phyloP scores from a whole-genome alignment of 2,329 filamentous ascomycete genomes.

The Ascochyta pisi region DNA sequence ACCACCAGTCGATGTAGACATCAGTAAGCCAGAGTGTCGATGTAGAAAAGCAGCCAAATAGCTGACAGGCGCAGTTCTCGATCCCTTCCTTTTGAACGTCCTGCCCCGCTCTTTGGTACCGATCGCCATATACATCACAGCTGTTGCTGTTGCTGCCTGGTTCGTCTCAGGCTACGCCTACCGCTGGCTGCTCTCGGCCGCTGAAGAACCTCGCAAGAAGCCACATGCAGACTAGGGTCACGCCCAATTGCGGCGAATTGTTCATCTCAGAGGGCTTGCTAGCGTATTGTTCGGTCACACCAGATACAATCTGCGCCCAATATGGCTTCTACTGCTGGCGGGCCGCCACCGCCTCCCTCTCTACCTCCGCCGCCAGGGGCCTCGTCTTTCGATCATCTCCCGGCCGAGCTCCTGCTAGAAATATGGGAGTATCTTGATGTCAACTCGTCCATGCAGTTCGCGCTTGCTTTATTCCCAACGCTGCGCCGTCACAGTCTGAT shows the following conservation, averaged over 20 bases:
- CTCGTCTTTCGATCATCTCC: constrained; percentile 49
- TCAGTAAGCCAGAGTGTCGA: constrained; percentile 53
- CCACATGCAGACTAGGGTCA: constrained; percentile 42
- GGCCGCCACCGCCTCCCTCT: constrained; percentile 17
- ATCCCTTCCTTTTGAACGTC: constrained; percentile 81
- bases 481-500: constrained; percentile 48
- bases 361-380: constrained; percentile 17
- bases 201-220: constrained; percentile 30
- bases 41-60: not conserved
- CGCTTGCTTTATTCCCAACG: constrained; percentile 55
- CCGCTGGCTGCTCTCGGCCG: constrained; percentile 37
- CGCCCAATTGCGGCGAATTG: not conserved
- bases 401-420: constrained; percentile 55
- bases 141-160: constrained; percentile 64
- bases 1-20: constrained; percentile 76
- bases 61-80: constrained; percentile 66
- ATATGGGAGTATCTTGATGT: constrained; percentile 52
- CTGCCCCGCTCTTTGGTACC: constrained; percentile 79
- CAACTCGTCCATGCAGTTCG: constrained; percentile 54
- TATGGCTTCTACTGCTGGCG: constrained; percentile 36
- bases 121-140: constrained; percentile 71
- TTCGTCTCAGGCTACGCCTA: constrained; percentile 57
- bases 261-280: not conserved
- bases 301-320: not conserved
- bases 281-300: not conserved